Base-by-base conservation (phyloP, 139 green algal species). In the Micractinium sp. region DNA sequence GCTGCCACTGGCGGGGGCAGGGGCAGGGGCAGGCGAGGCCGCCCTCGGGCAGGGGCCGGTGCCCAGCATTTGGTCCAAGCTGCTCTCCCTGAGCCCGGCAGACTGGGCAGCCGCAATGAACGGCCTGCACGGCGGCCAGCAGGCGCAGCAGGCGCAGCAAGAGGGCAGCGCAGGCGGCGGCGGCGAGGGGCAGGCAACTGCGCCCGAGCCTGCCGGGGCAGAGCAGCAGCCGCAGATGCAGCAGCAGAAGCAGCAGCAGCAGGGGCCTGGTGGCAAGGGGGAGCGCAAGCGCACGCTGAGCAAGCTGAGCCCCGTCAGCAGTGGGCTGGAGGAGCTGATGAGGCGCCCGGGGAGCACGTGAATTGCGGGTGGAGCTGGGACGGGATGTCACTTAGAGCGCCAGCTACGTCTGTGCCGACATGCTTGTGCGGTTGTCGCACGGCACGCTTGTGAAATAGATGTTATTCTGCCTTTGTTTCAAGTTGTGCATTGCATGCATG, bases 1-100 rank as follows among this genome's bases (percentile, higher is more conserved):
- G 47, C 9, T 56, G 47, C 47, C 47, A 9, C 47, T 71, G 22
- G 63, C 63, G 12, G 63, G 12, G 29, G 71, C 31, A 14, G 71
- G 71, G 29, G 71, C 29, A 31, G 36, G 69, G 3, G 66, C 35
- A 35, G 67, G 20, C 0, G 0, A 33, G 27, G 61, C 66, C 0
- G 41, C 29, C 0, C 25, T 12, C 0, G 39, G 36, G 36, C 41
- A 22, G 0, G n/a, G 23, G 23, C 33, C 39, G 39, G 14, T 80
- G 83, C 83, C 33, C 20, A 39, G 39, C 23, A 69, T 81, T 18
- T 88, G 83, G 83, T n/a, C 69, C 18, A 66, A n/a, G 39, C 83
- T 80, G 83, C 66, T 88, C 29, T 88, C 83, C 22, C 67, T 81
- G 33, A 71, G 29, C 38, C 23, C 83, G 0, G 38, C 83, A 3